Conservation (phyloP, 2,329 filamentous ascomycete species). For the Thelonectria olida region DNA sequence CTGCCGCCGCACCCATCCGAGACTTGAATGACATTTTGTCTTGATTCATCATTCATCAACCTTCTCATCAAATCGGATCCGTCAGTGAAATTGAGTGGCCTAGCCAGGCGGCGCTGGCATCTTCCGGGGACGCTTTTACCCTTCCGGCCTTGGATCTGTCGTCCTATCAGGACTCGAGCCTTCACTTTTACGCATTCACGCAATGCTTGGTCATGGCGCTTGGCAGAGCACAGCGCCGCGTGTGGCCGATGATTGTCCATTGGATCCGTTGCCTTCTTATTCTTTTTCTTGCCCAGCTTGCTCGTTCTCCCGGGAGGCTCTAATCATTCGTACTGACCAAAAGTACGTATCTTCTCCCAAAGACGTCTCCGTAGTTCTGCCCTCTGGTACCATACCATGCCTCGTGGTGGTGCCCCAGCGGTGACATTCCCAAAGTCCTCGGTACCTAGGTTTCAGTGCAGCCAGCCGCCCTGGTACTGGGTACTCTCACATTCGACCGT, state of each 20-base stretch:
- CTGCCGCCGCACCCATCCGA: neutral
- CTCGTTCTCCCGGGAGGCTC: neutral
- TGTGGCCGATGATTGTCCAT: neutral
- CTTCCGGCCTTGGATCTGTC: constrained; percentile 13
- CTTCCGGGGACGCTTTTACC: constrained; percentile 17
- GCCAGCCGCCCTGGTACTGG: too few species aligned
- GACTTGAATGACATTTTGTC: neutral
- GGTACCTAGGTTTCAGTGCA: constrained; percentile 13
- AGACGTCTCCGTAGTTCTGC: neutral
- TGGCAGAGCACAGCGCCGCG: constrained; percentile 4
- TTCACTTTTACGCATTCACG: constrained; percentile 12
- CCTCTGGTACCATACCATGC: neutral
- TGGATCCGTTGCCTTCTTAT: neutral
- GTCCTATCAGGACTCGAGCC: constrained; percentile 15
- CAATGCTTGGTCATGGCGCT: neutral
- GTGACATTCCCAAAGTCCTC: constrained; percentile 23
- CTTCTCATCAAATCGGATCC: constrained; percentile 15
- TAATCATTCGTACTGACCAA: too few species aligned
- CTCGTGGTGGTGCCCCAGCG: neutral
- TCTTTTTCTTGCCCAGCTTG: neutral
- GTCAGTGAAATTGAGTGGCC: constrained; percentile 12
- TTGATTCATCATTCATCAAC: neutral
- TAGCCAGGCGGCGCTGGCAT: constrained; percentile 16
- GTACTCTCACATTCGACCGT: neutral
- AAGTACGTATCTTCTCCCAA: neutral